Base-by-base conservation (phyloP, 75 land plant species). In the Cryptomeria japonica region DNA sequence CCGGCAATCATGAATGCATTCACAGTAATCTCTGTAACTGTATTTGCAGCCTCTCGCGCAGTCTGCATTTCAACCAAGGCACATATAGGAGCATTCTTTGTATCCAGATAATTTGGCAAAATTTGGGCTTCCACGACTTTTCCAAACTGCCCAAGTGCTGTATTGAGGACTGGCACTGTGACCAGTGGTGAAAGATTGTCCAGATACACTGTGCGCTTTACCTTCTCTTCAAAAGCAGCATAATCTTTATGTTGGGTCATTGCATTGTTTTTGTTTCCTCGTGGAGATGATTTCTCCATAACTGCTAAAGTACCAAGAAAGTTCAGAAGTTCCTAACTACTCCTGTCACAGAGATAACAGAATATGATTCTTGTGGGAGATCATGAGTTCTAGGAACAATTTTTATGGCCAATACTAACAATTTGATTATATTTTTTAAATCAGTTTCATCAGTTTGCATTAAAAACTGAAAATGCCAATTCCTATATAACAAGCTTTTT, bases 1-100 rank as follows among this genome's bases (percentile, higher is more conserved):
- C 95, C 97, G 34, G 90, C 88, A 70, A 94, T 92, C 97, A 96
- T 94, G 87, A 96, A 92, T 3, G 94, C 93, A 73, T 76, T 86
- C 14, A 83, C 70, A 1, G 28, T 36, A 55, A 93, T 82, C 39
- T 34, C 80, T 1, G 83, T 68, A 7, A 94, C 58, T 3, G 93
- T 86, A 38, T 34, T 22, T 72, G 22, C 25, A n/a, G 94, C 97
- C 49, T 92, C 64, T 88, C 85, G 85, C 13, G 13, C 39, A 39
- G 22, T 88, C 55, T 92, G 88, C 94, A 96, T 92, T 86, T 96
- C 97, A 12, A 94, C 96, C 80, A 96, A 80, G 28, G 91, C 96
- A 84, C 90, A 80, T 14, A 68, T 55, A 12, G 91, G 80, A 22
- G 83, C 89, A 80, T 85, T 80, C 15, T 51, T 89, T 13, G 92